Base-by-base conservation (phyloP, 2,329 filamentous ascomycete genomes). In the Helicocarpus griseus region DNA sequence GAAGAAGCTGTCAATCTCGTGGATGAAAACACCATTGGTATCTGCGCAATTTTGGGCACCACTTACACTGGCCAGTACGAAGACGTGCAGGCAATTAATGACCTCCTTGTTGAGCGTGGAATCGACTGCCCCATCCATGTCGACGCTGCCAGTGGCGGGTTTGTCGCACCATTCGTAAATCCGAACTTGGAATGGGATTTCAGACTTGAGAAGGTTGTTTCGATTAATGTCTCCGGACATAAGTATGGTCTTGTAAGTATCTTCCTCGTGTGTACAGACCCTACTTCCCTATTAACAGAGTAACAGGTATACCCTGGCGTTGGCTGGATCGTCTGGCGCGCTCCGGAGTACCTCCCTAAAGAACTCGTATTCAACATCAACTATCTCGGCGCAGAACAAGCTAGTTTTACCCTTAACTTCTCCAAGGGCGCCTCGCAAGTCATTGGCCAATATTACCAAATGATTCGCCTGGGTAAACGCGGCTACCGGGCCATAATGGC, bases 341-440 rank as follows among this genome's bases (percentile, higher is more conserved):
- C 82, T 36, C 80, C 87, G 48, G 85, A 93, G 67, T 93, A 78
- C 70, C 79, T 95, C 2, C 91, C 91, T 6, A 79, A 91, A 65
- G 90, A 96, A 63, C 83, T 96, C 21, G 89, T 97, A 62, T 97
- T 97, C 81, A 96, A 95, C 78, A 96, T 97, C 79, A 96, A 96
- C 78, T 97, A 97, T 73, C 85, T 96, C 5, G 91, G 91, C 47
- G 90, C 91, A 9, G 89, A 96, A 65, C 91, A 97, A 68, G 86
- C 89, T 2, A 95, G 89, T 2, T 96, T 96, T 73, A 96, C 91
- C 0, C 82, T 97, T 54, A 97, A 97, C 77, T 97, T 97, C 76
- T 94, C 87, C 65, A 95, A 95, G 69, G 90, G 90, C 52, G 91
- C 91, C 11, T 89, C 86, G 5, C 90, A 96, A 66, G 87, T 96